phyloP scores from a whole-genome alignment of 257 asterid genomes.

The Oldenlandia corymbosa region DNA sequence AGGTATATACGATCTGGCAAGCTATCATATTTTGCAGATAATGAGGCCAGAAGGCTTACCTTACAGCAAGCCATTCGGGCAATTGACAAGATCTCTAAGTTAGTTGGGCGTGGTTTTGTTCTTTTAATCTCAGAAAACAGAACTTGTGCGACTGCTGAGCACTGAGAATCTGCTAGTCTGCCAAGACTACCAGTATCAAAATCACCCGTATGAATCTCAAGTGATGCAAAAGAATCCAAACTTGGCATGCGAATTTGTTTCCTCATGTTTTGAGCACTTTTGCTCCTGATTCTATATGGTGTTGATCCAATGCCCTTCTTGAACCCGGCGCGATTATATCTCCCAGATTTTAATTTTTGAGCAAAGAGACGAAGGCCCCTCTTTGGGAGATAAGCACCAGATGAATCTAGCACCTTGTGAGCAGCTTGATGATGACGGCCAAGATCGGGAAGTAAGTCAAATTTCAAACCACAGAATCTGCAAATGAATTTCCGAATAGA shows the following conservation, averaged over 20 bases:
- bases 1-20: slow-evolving; percentile 70
- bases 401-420: slow-evolving; percentile 63
- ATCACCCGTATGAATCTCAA: slow-evolving; percentile 37
- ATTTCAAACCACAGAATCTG: slow-evolving; percentile 89
- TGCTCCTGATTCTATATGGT: slow-evolving; percentile 67
- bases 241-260: slow-evolving; percentile 57
- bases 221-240: slow-evolving; percentile 34
- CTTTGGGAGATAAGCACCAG: slow-evolving; percentile 59
- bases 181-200: slow-evolving; percentile 53
- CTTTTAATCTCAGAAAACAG: slow-evolving; percentile 66
- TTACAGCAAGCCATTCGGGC: slow-evolving; percentile 85
- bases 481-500: slow-evolving; percentile 62
- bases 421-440: slow-evolving; percentile 99
- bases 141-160: slow-evolving; percentile 76
- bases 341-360: slow-evolving; percentile 76
- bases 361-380: slow-evolving; percentile 77
- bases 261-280: slow-evolving; percentile 65
- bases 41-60: slow-evolving; percentile 54
- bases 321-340: slow-evolving; percentile 68
- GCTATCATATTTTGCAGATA: slow-evolving; percentile 59
- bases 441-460: slow-evolving; percentile 96
- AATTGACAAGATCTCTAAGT: slow-evolving; percentile 61
- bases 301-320: slow-evolving; percentile 64
- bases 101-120: slow-evolving; percentile 73
- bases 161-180: slow-evolving; percentile 74